A percentile compares a stretch with the other conserved stretches of the same genome.
Evolutionary conservation across 257 asterid species (phyloP).

Genomic region (Gardenia jasminoides): DNA sequence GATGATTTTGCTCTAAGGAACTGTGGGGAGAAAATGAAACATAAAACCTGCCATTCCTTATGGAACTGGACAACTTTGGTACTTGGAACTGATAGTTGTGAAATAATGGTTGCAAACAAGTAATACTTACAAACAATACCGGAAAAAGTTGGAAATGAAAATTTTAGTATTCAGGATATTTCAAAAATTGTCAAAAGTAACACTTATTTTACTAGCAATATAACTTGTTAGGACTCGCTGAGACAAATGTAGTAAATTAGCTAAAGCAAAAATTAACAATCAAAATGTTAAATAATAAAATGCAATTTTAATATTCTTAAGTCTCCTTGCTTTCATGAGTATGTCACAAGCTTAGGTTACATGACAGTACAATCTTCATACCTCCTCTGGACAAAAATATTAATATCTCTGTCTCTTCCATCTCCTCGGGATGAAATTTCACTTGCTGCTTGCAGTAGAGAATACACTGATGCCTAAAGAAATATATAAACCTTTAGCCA

Average conservation of each 20-base stretch:
- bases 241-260: too few relatives aligned
- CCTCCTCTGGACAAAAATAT: constrained; percentile 86
- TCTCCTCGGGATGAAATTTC: constrained; percentile 95
- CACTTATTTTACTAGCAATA: neutral
- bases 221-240: neutral
- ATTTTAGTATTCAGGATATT: neutral
- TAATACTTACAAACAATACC: neutral
- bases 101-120: neutral
- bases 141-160: neutral
- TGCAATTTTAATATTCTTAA: constrained; percentile 9
- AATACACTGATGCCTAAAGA: constrained; percentile 83
- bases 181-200: neutral
- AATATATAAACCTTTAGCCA: constrained; percentile 31
- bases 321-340: neutral
- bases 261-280: neutral
- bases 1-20: neutral
- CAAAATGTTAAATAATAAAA: neutral
- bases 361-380: constrained; percentile 14
- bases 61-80: neutral
- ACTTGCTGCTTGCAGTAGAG: constrained; percentile 81
- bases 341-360: neutral
- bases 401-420: constrained; percentile 82
- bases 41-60: neutral
- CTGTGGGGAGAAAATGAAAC: neutral
- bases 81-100: neutral